Conservation (phyloP, 306 rosid species). For the Prinsepia uniflora region DNA sequence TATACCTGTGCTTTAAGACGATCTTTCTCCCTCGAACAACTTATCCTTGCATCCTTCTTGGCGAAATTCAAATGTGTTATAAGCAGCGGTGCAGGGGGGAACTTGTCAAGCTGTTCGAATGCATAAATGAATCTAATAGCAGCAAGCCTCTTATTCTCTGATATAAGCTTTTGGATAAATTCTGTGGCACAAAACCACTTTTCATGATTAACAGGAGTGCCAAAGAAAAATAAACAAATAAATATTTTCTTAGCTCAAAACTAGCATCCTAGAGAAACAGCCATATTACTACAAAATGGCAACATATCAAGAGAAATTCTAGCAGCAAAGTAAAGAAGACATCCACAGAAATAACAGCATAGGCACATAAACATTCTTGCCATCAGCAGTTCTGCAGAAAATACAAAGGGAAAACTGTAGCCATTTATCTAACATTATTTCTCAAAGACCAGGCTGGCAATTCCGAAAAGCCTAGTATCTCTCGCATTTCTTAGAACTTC, state of each 20-base stretch:
- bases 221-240: background rate
- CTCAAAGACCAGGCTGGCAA: background rate
- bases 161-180: conserved; percentile 31
- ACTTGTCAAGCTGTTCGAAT: conserved; percentile 24
- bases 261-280: background rate
- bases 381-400: background rate
- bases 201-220: background rate
- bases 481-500: background rate
- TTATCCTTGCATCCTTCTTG: conserved; percentile 14
- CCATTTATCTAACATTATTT: background rate
- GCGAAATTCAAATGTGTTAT: conserved; percentile 22
- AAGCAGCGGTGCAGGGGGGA: conserved; percentile 39
- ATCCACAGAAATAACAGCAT: background rate
- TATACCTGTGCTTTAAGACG: conserved; percentile 28
- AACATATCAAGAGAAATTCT: background rate
- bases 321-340: background rate
- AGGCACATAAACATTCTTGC: background rate
- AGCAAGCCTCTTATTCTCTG: conserved; percentile 27
- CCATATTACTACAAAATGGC: background rate
- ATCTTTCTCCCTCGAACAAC: conserved; percentile 16
- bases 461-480: background rate
- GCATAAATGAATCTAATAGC: conserved; percentile 38
- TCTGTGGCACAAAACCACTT: conserved; percentile 14
- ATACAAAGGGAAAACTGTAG: background rate
- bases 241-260: background rate